These are phyloP conservation scores for Stagonosporopsis cucurbitacearum DNA, from an alignment of 2,329 filamentous ascomycete species.

Conservation along the genomic window DNA sequence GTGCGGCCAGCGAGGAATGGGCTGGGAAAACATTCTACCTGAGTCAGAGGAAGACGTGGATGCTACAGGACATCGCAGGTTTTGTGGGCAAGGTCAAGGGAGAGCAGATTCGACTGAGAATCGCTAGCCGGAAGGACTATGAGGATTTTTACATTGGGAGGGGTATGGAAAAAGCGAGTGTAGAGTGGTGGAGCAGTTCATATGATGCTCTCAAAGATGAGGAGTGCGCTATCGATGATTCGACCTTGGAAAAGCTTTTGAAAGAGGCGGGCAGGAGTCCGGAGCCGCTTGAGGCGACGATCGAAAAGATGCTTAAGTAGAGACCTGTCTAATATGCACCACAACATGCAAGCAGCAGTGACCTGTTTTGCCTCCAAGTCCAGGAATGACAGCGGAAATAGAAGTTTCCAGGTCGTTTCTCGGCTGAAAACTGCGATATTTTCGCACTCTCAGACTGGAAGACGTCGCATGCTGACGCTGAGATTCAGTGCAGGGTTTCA, in stretches of 20 bases:
- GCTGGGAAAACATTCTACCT: conserved; percentile 51
- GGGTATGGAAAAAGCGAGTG: conserved; percentile 44
- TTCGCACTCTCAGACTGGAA: background rate
- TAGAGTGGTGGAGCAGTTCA: conserved; percentile 56
- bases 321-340: too few species aligned
- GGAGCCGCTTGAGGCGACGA: conserved; percentile 48
- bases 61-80: conserved; percentile 38
- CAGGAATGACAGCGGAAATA: too few species aligned
- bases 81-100: conserved; percentile 38
- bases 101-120: conserved; percentile 44
- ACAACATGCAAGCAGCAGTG: too few species aligned
- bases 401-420: background rate
- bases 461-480: background rate
- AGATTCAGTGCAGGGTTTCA: background rate
- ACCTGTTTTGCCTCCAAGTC: too few species aligned
- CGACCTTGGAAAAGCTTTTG: conserved; percentile 50
- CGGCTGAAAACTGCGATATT: background rate
- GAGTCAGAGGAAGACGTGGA: conserved; percentile 37
- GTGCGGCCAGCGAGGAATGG: conserved; percentile 40
- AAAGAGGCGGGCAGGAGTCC: conserved; percentile 44
- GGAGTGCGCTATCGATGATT: conserved; percentile 53
- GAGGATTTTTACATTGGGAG: conserved; percentile 50
- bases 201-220: conserved; percentile 53
- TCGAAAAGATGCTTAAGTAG: conserved; percentile 50
- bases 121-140: conserved; percentile 50